Evolutionary conservation across 2,329 filamentous ascomycete species (phyloP).

Genomic region (Aquanectria penicillioides): DNA sequence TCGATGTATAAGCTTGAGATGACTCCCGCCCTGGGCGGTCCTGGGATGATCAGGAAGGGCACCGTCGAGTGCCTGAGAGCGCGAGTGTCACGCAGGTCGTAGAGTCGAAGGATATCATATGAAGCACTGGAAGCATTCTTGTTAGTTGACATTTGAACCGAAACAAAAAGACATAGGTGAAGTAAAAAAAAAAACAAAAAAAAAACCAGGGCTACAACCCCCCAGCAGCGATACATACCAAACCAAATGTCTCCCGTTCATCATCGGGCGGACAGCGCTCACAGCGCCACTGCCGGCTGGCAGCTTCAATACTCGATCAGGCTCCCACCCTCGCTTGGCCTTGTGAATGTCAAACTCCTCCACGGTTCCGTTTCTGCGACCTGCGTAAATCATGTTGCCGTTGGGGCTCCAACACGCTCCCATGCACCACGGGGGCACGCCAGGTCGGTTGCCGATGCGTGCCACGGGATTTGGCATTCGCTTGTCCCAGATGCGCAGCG

Average conservation of each 20-base stretch:
- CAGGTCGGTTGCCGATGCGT: slow-evolving; percentile 76
- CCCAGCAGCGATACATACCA: too few relatives aligned
- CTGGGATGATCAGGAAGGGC: slow-evolving; percentile 95
- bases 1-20: slow-evolving; percentile 90
- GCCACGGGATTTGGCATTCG: slow-evolving; percentile 81
- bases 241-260: slow-evolving; percentile 89
- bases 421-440: slow-evolving; percentile 96
- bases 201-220: too few relatives aligned
- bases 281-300: slow-evolving; percentile 90
- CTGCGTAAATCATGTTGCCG: slow-evolving; percentile 94
- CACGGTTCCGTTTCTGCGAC: slow-evolving; percentile 88
- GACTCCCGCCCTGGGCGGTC: slow-evolving; percentile 83
- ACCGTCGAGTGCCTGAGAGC: slow-evolving; percentile 79
- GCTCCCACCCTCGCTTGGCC: slow-evolving; percentile 71
- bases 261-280: slow-evolving; percentile 88
- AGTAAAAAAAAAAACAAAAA: slow-evolving; percentile 1
- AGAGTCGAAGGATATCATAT: slow-evolving; percentile 91
- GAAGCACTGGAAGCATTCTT: slow-evolving; percentile 73
- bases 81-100: slow-evolving; percentile 79
- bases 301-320: slow-evolving; percentile 85
- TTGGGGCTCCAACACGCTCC: slow-evolving; percentile 96
- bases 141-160: background rate
- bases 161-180: background rate
- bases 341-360: slow-evolving; percentile 94
- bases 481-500: slow-evolving; percentile 91